Evolutionary conservation across 176 grass and related monocot genomes (phyloP), one percentile per base, ranked within the genome.

Genomic region (Oryza coarctata): DNA sequence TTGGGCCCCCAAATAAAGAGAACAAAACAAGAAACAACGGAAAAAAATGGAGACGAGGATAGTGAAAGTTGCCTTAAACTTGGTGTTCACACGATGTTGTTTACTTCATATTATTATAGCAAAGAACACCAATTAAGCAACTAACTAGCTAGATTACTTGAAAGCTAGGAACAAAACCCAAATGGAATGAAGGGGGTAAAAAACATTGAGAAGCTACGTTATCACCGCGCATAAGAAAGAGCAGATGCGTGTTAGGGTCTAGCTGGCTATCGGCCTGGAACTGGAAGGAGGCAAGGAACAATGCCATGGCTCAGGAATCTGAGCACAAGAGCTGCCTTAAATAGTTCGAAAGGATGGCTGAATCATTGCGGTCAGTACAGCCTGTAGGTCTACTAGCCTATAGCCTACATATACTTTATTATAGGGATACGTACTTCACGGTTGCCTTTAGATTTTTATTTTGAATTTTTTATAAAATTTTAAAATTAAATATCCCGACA

Each of bases 321-420:
- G 23, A 74, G 79, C 49, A 45, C 81, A 78, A 69, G 82, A 52
- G 63, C 18, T 68, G 38, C 10, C 86, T 92, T 92, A 92, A 92
- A 92, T 91, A 91, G 89, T 65, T 27, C 47, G 71, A 30, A 71
- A 47, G 52, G 76, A 55, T 71, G 82, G 72, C 11, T 82, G 73
- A 91, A 91, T 91, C 80, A 84, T 84, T 76, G 62, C 82, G 61
- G 22, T 40, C 65, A 58, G 68, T 55, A 75, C 43, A 83, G 18
- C 88, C 23, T 47, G n/a, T 78, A 65, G 77, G 41, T 27, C 34
- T 61, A 36, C 43, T 55, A 71, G 25, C 5, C 9, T 70, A 60
- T 70, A 27, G 6, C 69, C 33, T 41, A 75, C 14, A 71, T 64
- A 12, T 26, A 83, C 27, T 22, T 57, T 52, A 52, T 22, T 22